phyloP scores from a whole-genome alignment of 2,329 filamentous ascomycete species.

The Fusarium nisikadoi region DNA sequence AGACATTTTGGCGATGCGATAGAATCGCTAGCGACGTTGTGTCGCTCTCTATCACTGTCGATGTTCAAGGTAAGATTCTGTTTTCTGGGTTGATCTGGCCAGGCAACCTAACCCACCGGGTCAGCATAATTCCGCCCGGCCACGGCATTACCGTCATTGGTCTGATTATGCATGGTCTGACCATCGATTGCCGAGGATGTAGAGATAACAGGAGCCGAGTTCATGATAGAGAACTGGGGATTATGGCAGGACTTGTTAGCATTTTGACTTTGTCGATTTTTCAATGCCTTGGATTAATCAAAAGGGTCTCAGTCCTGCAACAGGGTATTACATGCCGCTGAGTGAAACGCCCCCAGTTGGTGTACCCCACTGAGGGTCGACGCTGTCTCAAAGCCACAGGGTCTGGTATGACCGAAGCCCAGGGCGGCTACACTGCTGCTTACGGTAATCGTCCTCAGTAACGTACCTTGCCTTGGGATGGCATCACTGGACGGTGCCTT shows the following conservation, averaged over 20 bases:
- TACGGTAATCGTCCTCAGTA: too few species aligned
- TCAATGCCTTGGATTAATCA: rapidly evolving
- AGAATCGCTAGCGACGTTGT: background rate
- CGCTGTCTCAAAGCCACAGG: background rate
- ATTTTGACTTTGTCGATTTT: rapidly evolving
- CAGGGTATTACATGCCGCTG: background rate
- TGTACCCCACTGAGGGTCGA: background rate
- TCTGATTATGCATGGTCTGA: background rate
- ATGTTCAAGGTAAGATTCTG: background rate
- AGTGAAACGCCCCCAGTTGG: background rate
- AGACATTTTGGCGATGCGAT: background rate
- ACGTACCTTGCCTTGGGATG: background rate
- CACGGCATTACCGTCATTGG: background rate
- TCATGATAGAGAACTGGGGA: background rate
- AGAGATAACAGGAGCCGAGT: background rate
- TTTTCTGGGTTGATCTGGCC: background rate
- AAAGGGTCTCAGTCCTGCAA: background rate
- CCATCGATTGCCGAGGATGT: background rate
- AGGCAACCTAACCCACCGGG: background rate
- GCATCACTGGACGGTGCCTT: background rate
- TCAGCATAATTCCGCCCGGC: background rate
- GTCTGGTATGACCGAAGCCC: background rate
- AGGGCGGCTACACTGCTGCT: too few species aligned
- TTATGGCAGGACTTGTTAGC: too few species aligned
- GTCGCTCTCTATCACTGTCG: background rate